Evolutionary conservation across 2,329 filamentous ascomycete species (phyloP).

Genomic region (Leptographium radiaticola): DNA sequence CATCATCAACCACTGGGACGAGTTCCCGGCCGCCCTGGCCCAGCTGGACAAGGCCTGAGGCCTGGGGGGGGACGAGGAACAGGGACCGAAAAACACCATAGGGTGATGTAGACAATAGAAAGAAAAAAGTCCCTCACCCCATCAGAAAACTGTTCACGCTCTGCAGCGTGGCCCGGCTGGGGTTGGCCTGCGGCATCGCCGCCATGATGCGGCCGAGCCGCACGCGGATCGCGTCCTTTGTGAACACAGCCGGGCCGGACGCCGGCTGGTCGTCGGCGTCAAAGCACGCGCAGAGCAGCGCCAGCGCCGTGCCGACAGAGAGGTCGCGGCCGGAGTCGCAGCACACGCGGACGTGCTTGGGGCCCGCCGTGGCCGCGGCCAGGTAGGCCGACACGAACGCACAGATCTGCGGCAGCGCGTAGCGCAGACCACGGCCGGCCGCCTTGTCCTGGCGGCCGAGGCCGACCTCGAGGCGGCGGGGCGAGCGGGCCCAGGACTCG

Average conservation of each 20-base stretch:
- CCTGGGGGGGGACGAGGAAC: conserved; percentile 3
- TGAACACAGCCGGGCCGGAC: conserved; percentile 25
- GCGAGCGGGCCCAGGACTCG: conserved; percentile 26
- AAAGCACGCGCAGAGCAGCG: conserved; percentile 61
- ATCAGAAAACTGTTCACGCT: conserved; percentile 88
- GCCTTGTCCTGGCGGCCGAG: conserved; percentile 56
- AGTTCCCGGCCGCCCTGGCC: conserved; percentile 35
- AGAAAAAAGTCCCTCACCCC: conserved; percentile 26
- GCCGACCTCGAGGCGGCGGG: conserved; percentile 39
- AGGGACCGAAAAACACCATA: not conserved
- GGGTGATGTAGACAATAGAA: not conserved
- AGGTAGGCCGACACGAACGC: conserved; percentile 36
- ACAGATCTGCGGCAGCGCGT: conserved; percentile 51
- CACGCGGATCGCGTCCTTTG: conserved; percentile 66
- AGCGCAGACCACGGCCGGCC: conserved; percentile 71
- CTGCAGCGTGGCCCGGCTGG: conserved; percentile 73
- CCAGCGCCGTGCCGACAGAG: conserved; percentile 64
- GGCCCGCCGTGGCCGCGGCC: not conserved
- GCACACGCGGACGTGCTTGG: conserved; percentile 39
- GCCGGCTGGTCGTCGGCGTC: conserved; percentile 30
- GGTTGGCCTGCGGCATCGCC: conserved; percentile 66
- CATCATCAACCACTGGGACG: conserved; percentile 47
- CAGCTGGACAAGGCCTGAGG: conserved; percentile 29
- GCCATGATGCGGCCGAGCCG: conserved; percentile 74
- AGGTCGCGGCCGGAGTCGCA: conserved; percentile 73